Base-by-base conservation (phyloP, 2,329 filamentous ascomycete genomes). In the Trichoderma polysporum region DNA sequence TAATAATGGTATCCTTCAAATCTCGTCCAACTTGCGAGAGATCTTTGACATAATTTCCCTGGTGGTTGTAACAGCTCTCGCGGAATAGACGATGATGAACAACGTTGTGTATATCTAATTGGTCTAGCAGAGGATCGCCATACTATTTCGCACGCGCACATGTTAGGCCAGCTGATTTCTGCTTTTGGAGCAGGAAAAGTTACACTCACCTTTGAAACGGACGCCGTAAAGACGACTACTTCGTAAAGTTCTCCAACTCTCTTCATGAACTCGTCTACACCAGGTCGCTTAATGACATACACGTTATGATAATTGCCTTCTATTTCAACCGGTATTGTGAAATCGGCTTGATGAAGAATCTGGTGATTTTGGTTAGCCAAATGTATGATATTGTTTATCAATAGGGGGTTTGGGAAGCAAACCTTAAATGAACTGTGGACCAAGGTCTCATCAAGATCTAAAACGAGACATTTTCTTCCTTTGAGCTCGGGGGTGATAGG, bases 351-450 rank as follows among this genome's bases (percentile, higher is more conserved):
- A 75, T 98, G 94, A 53, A 99, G 85, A 72, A 98, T 95, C 94
- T 98, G 27, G 69, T 67, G 73, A 70, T 13, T 68, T 9, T 29
- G 37, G 58, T 71, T 50, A 70, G 69, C 49, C 31, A 58, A 19
- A 35, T 25, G n/a, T 22, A 25, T 13, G 17, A 35, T 22, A 22
- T 56, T 69, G 10, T 22, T 19, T 29, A 29, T 8, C 10, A 52
- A 33, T 10, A n/a, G n/a, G 29, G 33, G 5, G n/a, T n/a, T n/a
- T n/a, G 22, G 47, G 62, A 17, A 13, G 69, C 75, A 72, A 82
- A 96, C 94, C 87, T 99, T 99, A 82, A 99, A 99, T 73, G 95
- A 98, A 79, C 95, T 98, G 82, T 99, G 95, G 27, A 99, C 95
- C 61, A 99, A 82, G 1, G 95, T 99, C 79, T 99, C 95, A 73